Base-by-base conservation (phyloP, 371 early-diverging fungal species). In the Apophysomyces elegans region DNA sequence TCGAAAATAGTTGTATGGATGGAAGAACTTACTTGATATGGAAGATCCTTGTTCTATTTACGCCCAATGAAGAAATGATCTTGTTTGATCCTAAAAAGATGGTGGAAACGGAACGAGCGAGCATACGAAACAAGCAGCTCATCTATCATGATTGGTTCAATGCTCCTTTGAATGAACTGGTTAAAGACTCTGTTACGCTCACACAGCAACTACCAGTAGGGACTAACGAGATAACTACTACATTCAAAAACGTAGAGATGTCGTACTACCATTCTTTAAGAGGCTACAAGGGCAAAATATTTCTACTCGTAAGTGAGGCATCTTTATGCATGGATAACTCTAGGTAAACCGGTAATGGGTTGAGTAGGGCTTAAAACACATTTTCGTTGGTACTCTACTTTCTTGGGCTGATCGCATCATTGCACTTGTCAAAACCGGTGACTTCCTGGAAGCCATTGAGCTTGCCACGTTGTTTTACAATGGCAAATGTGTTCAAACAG, bases 351-450 rank as follows among this genome's bases (percentile, higher is more conserved):
- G 4, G 46, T 13, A 37, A 37, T 45, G 18, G 41, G 44, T 1
- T 14, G 5, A 38, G 35, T 61, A 90, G 92, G 90, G 92, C 9
- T 78, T 86, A 39, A 69, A 85, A 14, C 85, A 88, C 46, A 63
- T 93, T 5, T 86, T 78, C 64, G 78, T 90, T 16, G 93, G 88
- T 5, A 88, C 88, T 1, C 73, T 91, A 11, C 63, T 93, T 26
- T 85, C 89, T 11, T 95, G 95, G 95, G 84, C 80, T 2, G 93
- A 93, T 59, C 86, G 95, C 2, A 81, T 93, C 21, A 66, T 89
- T 47, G 88, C 91, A 0, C 73, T 92, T 18, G 88, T 91, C 0
- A 79, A 87, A 59, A 77, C 88, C 5, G 95, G 93, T 13, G 86
- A 90, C 66, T 91, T 92, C 66, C 64, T 88, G 37, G 87, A 88